Base-by-base conservation (phyloP, 2,329 filamentous ascomycete species). In the Rhinocladiella similis region DNA sequence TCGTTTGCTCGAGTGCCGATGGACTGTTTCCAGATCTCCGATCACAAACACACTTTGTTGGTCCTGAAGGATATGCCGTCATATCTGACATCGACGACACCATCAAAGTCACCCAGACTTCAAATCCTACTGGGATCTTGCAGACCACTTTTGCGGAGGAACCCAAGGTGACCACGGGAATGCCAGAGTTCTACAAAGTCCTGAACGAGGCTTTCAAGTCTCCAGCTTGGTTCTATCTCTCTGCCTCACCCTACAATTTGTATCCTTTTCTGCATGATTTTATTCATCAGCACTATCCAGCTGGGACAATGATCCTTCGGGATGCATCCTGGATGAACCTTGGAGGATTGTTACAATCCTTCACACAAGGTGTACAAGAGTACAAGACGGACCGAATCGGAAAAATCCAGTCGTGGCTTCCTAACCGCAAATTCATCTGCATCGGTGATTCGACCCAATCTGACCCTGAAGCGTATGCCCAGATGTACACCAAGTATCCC, bases 1-100 rank as follows among this genome's bases (percentile, higher is more conserved):
- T 79, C 13, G 75, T 80, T 0, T 76, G 64, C 22, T 61, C 69
- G 6, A 83, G 83, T 0, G 66, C 73, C 18, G 48, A 38, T 13
- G 41, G 49, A 7, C 20, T 47, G 6, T 79, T 84, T 3, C 79
- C 83, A 0, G 63, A 70, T 18, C 80, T 81, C 1, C 67, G 84
- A 39, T 86, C 89, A 80, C 82, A 83, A 58, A 96, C 90, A 0
- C 81, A 85, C 16, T 91, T 89, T 67, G 89, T 89, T 0, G 85
- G 84, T 16, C 83, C 87, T 0, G 84, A 88, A 47, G 92, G 93
- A 6, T 97, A 91, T 91, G 84, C 84, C 12, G 75, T 97, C 12
- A 86, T 97, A 61, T 93, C 89, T 38, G 93, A 97, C 66, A 84
- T 97, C 63, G 94, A 97, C 69, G 93, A 97, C 73, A 96, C 92